A percentile compares a stretch with the other conserved stretches of the same genome.
Evolutionary conservation across 139 green algal genomes (phyloP).

Genomic region (Bryopsis sp.): DNA sequence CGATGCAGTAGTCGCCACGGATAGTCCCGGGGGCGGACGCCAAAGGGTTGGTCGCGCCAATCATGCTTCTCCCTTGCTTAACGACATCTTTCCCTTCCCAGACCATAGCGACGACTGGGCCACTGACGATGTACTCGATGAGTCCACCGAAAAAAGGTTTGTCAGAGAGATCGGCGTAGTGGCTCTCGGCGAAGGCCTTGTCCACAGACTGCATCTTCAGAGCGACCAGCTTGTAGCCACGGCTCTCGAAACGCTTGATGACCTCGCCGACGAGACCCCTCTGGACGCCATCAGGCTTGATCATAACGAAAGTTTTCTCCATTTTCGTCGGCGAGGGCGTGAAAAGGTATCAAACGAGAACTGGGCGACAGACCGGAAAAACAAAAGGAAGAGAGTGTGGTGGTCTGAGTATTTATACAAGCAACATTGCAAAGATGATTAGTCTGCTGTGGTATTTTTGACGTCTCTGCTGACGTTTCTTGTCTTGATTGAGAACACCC

Average conservation of each 20-base stretch:
- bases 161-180: conserved; percentile 80
- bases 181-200: conserved; percentile 66
- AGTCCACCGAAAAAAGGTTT: conserved; percentile 83
- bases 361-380: no score
- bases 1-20: conserved; percentile 74
- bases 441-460: no score
- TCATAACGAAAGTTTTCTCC: conserved; percentile 51
- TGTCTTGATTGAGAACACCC: no score
- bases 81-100: conserved; percentile 71
- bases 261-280: conserved; percentile 55
- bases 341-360: no score
- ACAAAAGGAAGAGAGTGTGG: no score
- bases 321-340: no score
- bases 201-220: conserved; percentile 80
- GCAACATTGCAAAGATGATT: no score
- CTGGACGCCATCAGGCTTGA: conserved; percentile 57
- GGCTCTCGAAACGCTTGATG: conserved; percentile 68
- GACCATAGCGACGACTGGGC: conserved; percentile 83
- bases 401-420: no score
- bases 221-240: conserved; percentile 70
- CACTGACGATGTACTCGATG: conserved; percentile 78
- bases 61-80: conserved; percentile 67
- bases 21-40: conserved; percentile 76
- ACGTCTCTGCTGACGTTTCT: no score
- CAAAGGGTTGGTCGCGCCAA: conserved; percentile 84